These are phyloP conservation scores for Mariannaea sp. DNA, from an alignment of 2,329 filamentous ascomycete genomes.

Conservation along the genomic window DNA sequence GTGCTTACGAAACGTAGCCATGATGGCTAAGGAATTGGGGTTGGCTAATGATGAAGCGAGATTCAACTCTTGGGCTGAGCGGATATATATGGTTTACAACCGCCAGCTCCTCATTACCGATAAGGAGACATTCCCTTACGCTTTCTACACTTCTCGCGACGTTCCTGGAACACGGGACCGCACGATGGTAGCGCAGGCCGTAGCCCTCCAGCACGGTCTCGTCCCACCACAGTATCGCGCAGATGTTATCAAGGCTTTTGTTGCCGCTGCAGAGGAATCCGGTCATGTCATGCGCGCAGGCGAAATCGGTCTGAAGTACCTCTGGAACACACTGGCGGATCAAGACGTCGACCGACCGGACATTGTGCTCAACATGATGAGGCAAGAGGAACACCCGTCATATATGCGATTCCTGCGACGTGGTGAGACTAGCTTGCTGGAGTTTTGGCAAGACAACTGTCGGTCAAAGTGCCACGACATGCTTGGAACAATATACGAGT, in stretches of 20 bases:
- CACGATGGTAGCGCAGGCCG: constrained; percentile 46
- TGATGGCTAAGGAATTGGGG: constrained; percentile 43
- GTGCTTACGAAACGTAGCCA: constrained; percentile 43
- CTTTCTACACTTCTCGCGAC: constrained; percentile 47
- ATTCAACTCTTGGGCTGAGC: constrained; percentile 37
- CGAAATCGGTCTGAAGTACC: constrained; percentile 49
- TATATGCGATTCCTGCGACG: constrained; percentile 54
- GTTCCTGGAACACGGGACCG: constrained; percentile 39
- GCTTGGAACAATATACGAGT: constrained; percentile 54
- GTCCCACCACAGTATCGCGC: constrained; percentile 27
- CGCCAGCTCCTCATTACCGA: constrained; percentile 41
- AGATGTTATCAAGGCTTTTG: constrained; percentile 29
- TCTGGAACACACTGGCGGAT: constrained; percentile 46
- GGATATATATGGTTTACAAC: constrained; percentile 43
- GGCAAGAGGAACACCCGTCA: constrained; percentile 53
- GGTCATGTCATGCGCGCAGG: constrained; percentile 46
- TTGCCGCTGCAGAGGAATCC: constrained; percentile 34
- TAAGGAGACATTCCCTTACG: constrained; percentile 39
- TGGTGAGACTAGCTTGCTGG: constrained; percentile 50
- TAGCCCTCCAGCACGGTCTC: constrained; percentile 36
- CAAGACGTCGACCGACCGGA: constrained; percentile 45
- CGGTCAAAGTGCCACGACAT: constrained; percentile 53
- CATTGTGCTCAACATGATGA: constrained; percentile 49
- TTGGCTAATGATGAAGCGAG: constrained; percentile 31
- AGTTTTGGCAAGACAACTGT: constrained; percentile 52